Evolutionary conservation across 2,329 filamentous ascomycete species (phyloP).

Genomic region (Hypomyces rosellus): DNA sequence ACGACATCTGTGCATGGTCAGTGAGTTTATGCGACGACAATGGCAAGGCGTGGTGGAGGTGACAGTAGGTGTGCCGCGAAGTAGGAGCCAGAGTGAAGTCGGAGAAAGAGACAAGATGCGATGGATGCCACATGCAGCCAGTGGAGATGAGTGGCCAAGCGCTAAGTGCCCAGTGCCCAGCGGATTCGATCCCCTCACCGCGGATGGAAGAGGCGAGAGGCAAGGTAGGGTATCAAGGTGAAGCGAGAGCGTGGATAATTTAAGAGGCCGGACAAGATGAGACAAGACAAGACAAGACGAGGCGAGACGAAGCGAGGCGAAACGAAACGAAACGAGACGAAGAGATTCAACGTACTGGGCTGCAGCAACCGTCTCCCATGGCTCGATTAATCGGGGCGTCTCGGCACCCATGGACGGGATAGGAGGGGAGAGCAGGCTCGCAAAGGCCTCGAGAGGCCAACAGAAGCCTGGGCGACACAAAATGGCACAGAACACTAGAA

Average conservation of each 20-base stretch:
- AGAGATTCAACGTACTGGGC: constrained; percentile 33
- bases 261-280: not conserved
- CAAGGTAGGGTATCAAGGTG: not conserved
- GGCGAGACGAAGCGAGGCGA: not conserved
- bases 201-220: not conserved
- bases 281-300: not conserved
- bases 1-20: constrained; percentile 33
- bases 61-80: not conserved
- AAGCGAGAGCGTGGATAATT: not conserved
- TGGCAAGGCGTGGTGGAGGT: not conserved
- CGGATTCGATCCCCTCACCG: too few relatives aligned
- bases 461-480: too few relatives aligned
- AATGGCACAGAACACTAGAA: too few relatives aligned
- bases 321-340: not conserved
- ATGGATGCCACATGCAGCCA: not conserved
- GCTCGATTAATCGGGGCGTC: constrained; percentile 37
- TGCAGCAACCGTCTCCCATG: constrained; percentile 42
- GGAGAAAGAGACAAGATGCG: not conserved
- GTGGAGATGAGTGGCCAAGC: not conserved
- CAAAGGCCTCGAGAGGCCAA: constrained; percentile 6
- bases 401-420: constrained; percentile 35
- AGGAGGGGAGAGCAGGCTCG: constrained; percentile 10
- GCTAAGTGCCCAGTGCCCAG: not conserved
- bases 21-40: constrained; percentile 8
- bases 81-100: not conserved